Evolutionary conservation across 2,329 filamentous ascomycete species (phyloP).

Genomic region (Fusarium oligoseptatum): DNA sequence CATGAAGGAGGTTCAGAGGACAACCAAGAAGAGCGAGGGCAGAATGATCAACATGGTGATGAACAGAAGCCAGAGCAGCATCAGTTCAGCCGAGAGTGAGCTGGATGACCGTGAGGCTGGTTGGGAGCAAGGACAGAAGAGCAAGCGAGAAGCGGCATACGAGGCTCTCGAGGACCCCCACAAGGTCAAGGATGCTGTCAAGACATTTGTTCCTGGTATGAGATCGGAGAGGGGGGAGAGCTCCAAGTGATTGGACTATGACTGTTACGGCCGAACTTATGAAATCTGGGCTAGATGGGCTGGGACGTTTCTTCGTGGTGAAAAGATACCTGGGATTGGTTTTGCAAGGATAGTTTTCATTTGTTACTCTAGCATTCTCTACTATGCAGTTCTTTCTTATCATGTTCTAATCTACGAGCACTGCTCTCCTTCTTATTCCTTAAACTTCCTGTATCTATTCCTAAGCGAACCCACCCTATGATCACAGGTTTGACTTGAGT

Average conservation of each 20-base stretch:
- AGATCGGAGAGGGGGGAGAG: constrained; percentile 33
- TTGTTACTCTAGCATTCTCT: constrained; percentile 20
- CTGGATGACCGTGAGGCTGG: constrained; percentile 60
- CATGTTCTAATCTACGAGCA: constrained; percentile 23
- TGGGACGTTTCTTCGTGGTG: constrained; percentile 17
- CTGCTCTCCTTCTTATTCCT: not conserved
- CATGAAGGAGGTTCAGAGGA: constrained; percentile 82
- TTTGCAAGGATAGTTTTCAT: constrained; percentile 24
- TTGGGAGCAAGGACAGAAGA: constrained; percentile 58
- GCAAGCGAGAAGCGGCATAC: constrained; percentile 65
- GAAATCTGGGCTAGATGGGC: constrained; percentile 18
- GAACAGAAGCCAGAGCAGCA: constrained; percentile 66
- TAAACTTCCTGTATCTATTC: not conserved
- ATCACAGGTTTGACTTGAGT: constrained; percentile 48
- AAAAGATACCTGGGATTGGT: constrained; percentile 38
- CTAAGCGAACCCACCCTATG: not conserved
- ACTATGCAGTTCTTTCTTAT: constrained; percentile 11
- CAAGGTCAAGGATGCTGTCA: constrained; percentile 56
- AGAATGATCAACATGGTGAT: constrained; percentile 66
- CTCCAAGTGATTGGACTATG: constrained; percentile 33
- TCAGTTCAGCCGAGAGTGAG: constrained; percentile 67
- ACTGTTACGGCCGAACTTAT: constrained; percentile 33
- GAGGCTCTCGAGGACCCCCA: constrained; percentile 65
- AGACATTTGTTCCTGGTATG: constrained; percentile 44
- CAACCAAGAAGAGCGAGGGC: constrained; percentile 77